Percentiles rank a stretch among this genome's conserved stretches.
Conservation (phyloP, 805 yeast species). For the Phaffomyces opuntiae region DNA sequence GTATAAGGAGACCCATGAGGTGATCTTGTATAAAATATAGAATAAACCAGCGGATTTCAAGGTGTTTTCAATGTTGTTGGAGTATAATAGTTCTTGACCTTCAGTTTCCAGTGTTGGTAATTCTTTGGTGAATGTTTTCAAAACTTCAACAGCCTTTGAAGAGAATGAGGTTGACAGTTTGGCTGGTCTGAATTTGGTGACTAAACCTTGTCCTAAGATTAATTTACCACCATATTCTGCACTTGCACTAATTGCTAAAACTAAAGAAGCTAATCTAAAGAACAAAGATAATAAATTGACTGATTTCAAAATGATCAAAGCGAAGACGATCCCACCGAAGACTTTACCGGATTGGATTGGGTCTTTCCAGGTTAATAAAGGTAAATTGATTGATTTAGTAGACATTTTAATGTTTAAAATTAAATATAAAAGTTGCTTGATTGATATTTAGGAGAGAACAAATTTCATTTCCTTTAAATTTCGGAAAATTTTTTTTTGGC, state of each 20-base stretch:
- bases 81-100: conserved; percentile 50
- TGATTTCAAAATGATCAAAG: conserved; percentile 51
- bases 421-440: background rate
- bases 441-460: too few species aligned
- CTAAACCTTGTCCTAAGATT: conserved; percentile 70
- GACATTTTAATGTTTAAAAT: conserved; percentile 1
- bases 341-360: conserved; percentile 74
- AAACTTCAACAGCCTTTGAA: conserved; percentile 30
- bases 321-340: conserved; percentile 53
- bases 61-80: conserved; percentile 67
- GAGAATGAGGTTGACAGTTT: conserved; percentile 32
- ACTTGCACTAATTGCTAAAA: conserved; percentile 55
- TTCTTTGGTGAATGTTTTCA: conserved; percentile 37
- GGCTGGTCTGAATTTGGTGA: conserved; percentile 67
- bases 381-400: conserved; percentile 8
- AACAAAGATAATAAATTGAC: conserved; percentile 56
- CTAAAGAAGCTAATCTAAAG: conserved; percentile 53
- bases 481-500: too few species aligned
- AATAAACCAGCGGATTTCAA: conserved; percentile 62
- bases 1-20: conserved; percentile 71
- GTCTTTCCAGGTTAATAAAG: conserved; percentile 64
- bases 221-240: conserved; percentile 73
- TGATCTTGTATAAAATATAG: conserved; percentile 62
- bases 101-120: conserved; percentile 46
- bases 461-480: too few species aligned